Base-by-base conservation (phyloP, 2,329 filamentous ascomycete species). In the Ascochyta lentis region DNA sequence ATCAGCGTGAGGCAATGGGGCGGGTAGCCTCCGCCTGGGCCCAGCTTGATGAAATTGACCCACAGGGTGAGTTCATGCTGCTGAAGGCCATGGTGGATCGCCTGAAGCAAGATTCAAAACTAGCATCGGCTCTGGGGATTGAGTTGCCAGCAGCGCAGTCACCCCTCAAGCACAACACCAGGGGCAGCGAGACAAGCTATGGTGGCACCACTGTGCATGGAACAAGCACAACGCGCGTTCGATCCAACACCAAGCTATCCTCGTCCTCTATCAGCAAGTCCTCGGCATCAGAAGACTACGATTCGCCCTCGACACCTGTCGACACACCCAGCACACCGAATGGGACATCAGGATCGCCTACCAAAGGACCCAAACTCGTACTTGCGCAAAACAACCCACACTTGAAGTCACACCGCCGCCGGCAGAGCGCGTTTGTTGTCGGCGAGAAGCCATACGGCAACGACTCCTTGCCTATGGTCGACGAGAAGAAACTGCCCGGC, bases 31-130 rank as follows among this genome's bases (percentile, higher is more conserved):
- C 96, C 72, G 93, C 94, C 0, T 96, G 95, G 81, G 89, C 88
- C 4, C 84, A 88, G 12, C 83, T 99, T 29, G 91, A 98, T 73
- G 86, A 90, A 40, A 83, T 94, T 27, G 94, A 99, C 68, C 94
- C 94, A 0, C 94, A 97, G 72, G 93, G 93, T 16, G 86, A 93
- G 37, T 95, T 94, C 67, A 87, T 96, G 63, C 82, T 99, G 15
- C 82, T 99, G 69, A 90, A 88, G 68, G 84, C 86, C 53, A 85
- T 96, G 61, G 83, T 96, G 58, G 84, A 90, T n/a, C 85, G 86
- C 53, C 83, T 96, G 42, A 84, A 89, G 39, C 81, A 83, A 43
- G 90, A 94, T 67, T 80, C 83, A 22, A 91, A 89, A 72, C 81
- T 94, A 7, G 76, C 79, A 5, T 74, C 75, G 29, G 75, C 77